These are phyloP conservation scores for Boletus sp. DNA, from an alignment of 768 basidiomycete species.

Conservation along the genomic window DNA sequence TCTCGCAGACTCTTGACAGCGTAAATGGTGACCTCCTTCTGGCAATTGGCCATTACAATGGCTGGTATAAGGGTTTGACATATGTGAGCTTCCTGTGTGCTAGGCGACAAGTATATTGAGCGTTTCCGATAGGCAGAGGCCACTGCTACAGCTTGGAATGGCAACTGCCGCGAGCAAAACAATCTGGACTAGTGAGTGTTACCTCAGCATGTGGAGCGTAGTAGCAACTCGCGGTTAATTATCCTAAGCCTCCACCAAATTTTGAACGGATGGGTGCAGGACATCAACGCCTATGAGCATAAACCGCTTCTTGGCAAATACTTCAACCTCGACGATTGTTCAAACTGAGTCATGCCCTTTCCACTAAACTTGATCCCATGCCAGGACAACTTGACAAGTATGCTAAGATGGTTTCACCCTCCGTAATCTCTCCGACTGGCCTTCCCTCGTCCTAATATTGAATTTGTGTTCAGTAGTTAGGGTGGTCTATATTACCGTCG, in stretches of 20 bases:
- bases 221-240: background rate
- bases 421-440: too few species aligned
- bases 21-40: constrained; percentile 48
- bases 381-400: background rate
- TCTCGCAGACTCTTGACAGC: constrained; percentile 46
- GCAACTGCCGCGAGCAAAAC: constrained; percentile 73
- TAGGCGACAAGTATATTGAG: background rate
- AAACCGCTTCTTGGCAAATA: constrained; percentile 55
- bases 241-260: constrained; percentile 60
- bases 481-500: background rate
- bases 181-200: constrained; percentile 80
- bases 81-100: constrained; percentile 38
- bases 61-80: constrained; percentile 63
- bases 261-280: constrained; percentile 71
- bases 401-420: background rate
- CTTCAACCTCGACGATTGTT: constrained; percentile 56
- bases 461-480: background rate
- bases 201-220: background rate
- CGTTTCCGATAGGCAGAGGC: constrained; percentile 43
- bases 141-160: constrained; percentile 51
- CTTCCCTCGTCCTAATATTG: too few species aligned
- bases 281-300: constrained; percentile 49
- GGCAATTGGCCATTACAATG: constrained; percentile 75
- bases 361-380: background rate
- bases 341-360: background rate